Evolutionary conservation across 352 stramenopile species (phyloP).

Genomic region (Peronospora farinosa): DNA sequence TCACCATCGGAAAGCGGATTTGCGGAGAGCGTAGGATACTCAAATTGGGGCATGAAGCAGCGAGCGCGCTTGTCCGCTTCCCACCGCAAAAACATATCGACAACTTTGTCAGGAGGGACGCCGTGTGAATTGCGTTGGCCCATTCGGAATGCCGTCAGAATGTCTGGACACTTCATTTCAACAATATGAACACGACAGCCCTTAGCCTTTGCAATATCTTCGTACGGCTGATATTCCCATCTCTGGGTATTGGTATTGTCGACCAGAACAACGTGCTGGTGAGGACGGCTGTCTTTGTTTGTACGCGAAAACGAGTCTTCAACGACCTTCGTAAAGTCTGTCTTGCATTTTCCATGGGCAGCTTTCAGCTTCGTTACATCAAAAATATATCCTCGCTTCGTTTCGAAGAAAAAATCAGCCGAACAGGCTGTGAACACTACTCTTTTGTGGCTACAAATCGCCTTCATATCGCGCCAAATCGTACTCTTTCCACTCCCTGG

Average conservation of each 20-base stretch:
- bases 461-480: constrained; percentile 34
- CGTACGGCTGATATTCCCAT: constrained; percentile 66
- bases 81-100: constrained; percentile 69
- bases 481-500: constrained; percentile 71
- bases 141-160: constrained; percentile 45
- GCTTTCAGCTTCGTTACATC: constrained; percentile 40
- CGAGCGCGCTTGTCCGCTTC: constrained; percentile 35
- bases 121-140: constrained; percentile 62
- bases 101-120: constrained; percentile 49
- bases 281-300: not conserved
- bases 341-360: constrained; percentile 47
- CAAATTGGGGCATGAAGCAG: constrained; percentile 43
- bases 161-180: constrained; percentile 51
- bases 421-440: constrained; percentile 41
- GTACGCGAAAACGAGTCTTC: constrained; percentile 3
- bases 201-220: constrained; percentile 24
- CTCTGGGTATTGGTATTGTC: constrained; percentile 69
- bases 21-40: constrained; percentile 27
- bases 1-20: constrained; percentile 50
- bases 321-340: constrained; percentile 35
- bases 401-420: constrained; percentile 64
- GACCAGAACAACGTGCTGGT: constrained; percentile 43
- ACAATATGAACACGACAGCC: constrained; percentile 33
- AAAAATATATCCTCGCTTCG: constrained; percentile 53
- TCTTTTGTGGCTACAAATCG: constrained; percentile 29